These are phyloP conservation scores for Lecanoromycetidae sp. DNA, from an alignment of 2,329 filamentous ascomycete species.

Conservation along the genomic window DNA sequence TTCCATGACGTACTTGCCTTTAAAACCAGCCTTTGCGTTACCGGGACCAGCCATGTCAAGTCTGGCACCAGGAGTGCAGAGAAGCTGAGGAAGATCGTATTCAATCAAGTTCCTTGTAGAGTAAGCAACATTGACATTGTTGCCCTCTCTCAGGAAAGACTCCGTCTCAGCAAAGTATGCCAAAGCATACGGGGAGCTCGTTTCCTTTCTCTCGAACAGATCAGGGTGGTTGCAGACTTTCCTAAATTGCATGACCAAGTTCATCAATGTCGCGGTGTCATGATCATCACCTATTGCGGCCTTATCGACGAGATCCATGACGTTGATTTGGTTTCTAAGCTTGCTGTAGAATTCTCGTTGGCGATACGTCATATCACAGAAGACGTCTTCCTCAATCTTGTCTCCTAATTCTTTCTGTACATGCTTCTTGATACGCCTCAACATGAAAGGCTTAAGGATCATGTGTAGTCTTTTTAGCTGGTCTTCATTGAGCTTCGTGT, in stretches of 20 bases:
- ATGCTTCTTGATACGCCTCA: constrained; percentile 98
- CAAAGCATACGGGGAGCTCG: constrained; percentile 70
- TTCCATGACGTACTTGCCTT: constrained; percentile 61
- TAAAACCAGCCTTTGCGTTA: constrained; percentile 68
- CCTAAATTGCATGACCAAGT: constrained; percentile 98
- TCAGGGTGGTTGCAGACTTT: constrained; percentile 99
- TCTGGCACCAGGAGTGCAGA: constrained; percentile 72
- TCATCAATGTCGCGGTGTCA: constrained; percentile 94
- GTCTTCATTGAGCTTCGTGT: constrained; percentile 98
- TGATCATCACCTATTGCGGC: constrained; percentile 86
- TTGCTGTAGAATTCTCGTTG: constrained; percentile 89
- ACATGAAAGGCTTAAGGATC: constrained; percentile 99
- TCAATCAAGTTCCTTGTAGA: constrained; percentile 79
- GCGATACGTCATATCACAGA: constrained; percentile 91
- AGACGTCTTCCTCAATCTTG: constrained; percentile 94
- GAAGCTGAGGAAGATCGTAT: constrained; percentile 65
- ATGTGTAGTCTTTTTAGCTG: constrained; percentile 94
- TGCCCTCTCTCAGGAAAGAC: constrained; percentile 84
- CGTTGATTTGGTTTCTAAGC: constrained; percentile 90
- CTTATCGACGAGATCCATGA: constrained; percentile 97
- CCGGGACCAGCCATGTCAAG: constrained; percentile 60
- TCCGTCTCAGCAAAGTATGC: constrained; percentile 89
- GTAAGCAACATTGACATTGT: constrained; percentile 67
- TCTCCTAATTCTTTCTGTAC: constrained; percentile 97
- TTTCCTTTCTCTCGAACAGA: constrained; percentile 88